These are phyloP conservation scores for Linanthus parryae DNA, from an alignment of 148 eudicot genomes.

Conservation along the genomic window DNA sequence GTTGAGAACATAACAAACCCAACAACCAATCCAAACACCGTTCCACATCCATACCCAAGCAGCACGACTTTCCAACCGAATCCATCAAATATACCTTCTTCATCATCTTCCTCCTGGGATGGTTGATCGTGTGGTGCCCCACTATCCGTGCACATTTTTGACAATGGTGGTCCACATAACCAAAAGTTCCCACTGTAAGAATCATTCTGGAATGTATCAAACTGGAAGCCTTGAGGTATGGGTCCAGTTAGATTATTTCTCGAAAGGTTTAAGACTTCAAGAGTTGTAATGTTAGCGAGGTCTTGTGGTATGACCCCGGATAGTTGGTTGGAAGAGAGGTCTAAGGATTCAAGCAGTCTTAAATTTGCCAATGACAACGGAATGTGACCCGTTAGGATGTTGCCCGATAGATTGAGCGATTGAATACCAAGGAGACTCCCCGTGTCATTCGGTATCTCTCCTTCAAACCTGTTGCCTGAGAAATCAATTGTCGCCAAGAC, in stretches of 20 bases:
- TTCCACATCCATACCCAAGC: conserved; percentile 7
- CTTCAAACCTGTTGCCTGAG: conserved; percentile 2
- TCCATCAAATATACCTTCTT: background rate
- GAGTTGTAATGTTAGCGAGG: background rate
- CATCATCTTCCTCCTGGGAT: background rate
- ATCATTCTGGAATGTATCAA: conserved; percentile 2
- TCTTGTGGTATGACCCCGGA: background rate
- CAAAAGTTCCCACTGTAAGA: background rate
- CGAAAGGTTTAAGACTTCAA: conserved; percentile 2
- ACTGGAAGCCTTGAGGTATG: conserved; percentile 6
- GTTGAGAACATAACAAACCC: background rate
- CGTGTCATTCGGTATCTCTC: background rate
- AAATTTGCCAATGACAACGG: background rate
- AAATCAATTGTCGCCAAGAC: background rate
- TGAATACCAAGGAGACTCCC: background rate
- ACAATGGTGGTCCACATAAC: conserved; percentile 9
- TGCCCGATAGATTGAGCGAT: conserved; percentile 3
- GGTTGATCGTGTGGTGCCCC: background rate
- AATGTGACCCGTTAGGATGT: conserved; percentile 1
- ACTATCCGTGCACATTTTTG: conserved; percentile 1
- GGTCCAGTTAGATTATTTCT: conserved; percentile 5
- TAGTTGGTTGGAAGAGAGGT: conserved; percentile 6
- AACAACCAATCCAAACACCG: background rate
- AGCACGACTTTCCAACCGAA: conserved; percentile 5
- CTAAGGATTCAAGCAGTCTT: background rate